Evolutionary conservation across 352 stramenopile genomes (phyloP).

Genomic region (Phytophthora capsici): DNA sequence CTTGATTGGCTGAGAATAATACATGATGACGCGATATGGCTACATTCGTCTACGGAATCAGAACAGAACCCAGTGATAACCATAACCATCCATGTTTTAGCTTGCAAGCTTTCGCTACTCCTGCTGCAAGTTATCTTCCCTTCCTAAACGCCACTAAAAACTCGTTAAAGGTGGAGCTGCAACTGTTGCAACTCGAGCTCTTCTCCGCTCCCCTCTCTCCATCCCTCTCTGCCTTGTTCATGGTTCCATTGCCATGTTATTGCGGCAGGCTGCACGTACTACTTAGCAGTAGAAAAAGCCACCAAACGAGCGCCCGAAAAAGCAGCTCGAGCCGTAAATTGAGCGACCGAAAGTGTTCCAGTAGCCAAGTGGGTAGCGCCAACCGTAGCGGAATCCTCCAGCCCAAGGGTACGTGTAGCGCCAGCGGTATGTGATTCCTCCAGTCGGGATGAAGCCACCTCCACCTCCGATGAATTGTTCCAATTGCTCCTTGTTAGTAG

Average conservation of each 20-base stretch:
- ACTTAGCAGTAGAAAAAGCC: slow-evolving; percentile 47
- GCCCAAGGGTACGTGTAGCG: slow-evolving; percentile 35
- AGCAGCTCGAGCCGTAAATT: slow-evolving; percentile 37
- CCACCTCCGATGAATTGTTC: slow-evolving; percentile 31
- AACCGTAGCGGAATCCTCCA: slow-evolving; percentile 42
- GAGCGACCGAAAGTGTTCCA: slow-evolving; percentile 43
- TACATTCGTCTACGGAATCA: slow-evolving; percentile 4
- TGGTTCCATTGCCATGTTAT: slow-evolving; percentile 19
- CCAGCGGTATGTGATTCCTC: slow-evolving; percentile 39
- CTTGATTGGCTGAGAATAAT: slow-evolving; percentile 11
- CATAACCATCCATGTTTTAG: slow-evolving; percentile 18
- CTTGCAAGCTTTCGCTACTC: slow-evolving; percentile 2
- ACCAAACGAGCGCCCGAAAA: slow-evolving; percentile 42
- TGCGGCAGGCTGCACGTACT: slow-evolving; percentile 14
- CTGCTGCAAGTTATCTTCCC: neutral
- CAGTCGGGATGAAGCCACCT: slow-evolving; percentile 38
- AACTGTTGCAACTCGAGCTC: neutral
- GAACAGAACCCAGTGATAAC: neutral
- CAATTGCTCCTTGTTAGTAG: slow-evolving; percentile 27
- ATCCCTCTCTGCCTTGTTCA: slow-evolving; percentile 9
- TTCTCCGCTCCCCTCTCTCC: neutral
- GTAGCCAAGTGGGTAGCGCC: slow-evolving; percentile 48
- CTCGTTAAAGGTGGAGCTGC: slow-evolving; percentile 14
- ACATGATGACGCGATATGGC: slow-evolving; percentile 22
- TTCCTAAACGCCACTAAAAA: slow-evolving; percentile 29